A percentile compares a stretch with the other conserved stretches of the same genome.
phyloP scores from a whole-genome alignment of 2,329 filamentous ascomycete genomes.

The Trichoderma sp. region DNA sequence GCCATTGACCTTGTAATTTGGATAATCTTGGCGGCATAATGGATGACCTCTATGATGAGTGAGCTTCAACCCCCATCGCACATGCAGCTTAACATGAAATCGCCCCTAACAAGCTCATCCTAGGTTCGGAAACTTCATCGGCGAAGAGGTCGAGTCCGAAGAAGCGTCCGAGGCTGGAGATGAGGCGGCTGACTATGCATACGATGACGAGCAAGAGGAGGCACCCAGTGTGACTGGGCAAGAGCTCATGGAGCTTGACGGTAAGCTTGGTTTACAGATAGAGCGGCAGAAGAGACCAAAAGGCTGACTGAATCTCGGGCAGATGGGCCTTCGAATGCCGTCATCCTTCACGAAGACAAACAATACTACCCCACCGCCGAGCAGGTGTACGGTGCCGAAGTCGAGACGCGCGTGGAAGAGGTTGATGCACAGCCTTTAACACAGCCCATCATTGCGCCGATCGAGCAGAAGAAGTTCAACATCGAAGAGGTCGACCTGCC shows the following conservation, averaged over 20 bases:
- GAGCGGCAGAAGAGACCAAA: not conserved
- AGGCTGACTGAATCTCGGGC: conserved; percentile 18
- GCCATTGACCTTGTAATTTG: conserved; percentile 29
- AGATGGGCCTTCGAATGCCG: conserved; percentile 90
- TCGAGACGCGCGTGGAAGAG: conserved; percentile 94
- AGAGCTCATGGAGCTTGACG: conserved; percentile 92
- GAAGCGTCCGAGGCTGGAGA: conserved; percentile 78
- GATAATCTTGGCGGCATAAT: conserved; percentile 50
- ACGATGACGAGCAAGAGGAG: conserved; percentile 72
- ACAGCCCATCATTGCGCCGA: conserved; percentile 89
- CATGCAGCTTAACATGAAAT: not conserved
- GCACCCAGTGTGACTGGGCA: conserved; percentile 66
- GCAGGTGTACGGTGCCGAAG: conserved; percentile 90
- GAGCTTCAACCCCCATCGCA: conserved; percentile 33
- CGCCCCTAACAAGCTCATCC: conserved; percentile 2
- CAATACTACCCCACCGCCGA: conserved; percentile 99
- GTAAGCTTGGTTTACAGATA: conserved; percentile 44
- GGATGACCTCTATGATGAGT: conserved; percentile 99
- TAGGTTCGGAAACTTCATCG: conserved; percentile 98
- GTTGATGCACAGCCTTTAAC: conserved; percentile 93
- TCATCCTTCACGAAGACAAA: conserved; percentile 98
- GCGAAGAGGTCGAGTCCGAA: conserved; percentile 83
- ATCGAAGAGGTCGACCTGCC: conserved; percentile 91
- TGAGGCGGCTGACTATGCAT: conserved; percentile 75
- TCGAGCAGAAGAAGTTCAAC: conserved; percentile 94